Conservation (phyloP, 306 rosid genomes). For the Dalbergia cultrata region DNA sequence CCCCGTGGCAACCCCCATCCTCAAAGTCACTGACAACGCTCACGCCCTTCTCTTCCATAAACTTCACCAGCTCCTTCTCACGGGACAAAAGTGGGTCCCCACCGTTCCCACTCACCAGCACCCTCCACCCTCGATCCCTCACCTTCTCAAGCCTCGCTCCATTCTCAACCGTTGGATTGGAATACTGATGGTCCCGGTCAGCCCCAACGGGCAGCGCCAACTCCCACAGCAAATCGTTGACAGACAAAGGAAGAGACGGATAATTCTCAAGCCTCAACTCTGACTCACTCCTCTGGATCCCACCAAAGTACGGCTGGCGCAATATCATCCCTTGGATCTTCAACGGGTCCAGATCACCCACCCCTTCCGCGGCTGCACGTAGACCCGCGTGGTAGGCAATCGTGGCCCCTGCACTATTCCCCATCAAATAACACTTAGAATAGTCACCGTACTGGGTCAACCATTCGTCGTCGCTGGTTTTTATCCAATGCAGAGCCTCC, state of each 20-base stretch:
- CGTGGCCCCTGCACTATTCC: constrained; percentile 58
- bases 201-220: constrained; percentile 44
- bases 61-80: constrained; percentile 36
- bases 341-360: constrained; percentile 23
- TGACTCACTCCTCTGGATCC: constrained; percentile 46
- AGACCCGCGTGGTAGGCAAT: constrained; percentile 56
- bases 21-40: constrained; percentile 40
- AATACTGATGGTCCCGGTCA: constrained; percentile 53
- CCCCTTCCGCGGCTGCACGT: constrained; percentile 37
- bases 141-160: constrained; percentile 31
- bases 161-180: constrained; percentile 40
- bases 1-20: constrained; percentile 50
- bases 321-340: constrained; percentile 57
- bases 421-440: constrained; percentile 58
- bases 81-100: constrained; percentile 64
- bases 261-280: constrained; percentile 48
- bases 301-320: constrained; percentile 56
- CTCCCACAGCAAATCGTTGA: constrained; percentile 48
- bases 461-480: constrained; percentile 50
- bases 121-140: constrained; percentile 48
- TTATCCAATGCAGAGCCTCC: constrained; percentile 57
- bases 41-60: constrained; percentile 48
- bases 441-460: constrained; percentile 44
- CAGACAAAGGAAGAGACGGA: neutral
- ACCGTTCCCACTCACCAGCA: constrained; percentile 41